A percentile compares a stretch with the other conserved stretches of the same genome.
Conservation (phyloP, 1,139 yeast genomes). For the Ogataea hybrid region DNA sequence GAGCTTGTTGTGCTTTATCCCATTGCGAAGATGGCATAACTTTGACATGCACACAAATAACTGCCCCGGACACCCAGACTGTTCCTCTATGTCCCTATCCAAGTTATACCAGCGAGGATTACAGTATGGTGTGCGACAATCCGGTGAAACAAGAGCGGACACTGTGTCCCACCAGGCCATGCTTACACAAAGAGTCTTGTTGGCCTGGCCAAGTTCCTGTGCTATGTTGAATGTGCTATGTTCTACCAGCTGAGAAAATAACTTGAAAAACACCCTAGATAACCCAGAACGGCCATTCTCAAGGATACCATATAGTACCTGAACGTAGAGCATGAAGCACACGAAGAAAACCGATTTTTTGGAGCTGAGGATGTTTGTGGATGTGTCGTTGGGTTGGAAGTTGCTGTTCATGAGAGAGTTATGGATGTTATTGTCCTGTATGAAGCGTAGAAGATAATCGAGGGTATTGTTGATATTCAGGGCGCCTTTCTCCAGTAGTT, state of each 20-base stretch:
- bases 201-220: conserved; percentile 38
- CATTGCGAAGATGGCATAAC: conserved; percentile 40
- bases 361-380: conserved; percentile 24
- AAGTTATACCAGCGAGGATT: conserved; percentile 43
- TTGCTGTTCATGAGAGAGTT: conserved; percentile 10
- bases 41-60: conserved; percentile 42
- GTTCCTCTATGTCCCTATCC: conserved; percentile 38
- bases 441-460: conserved; percentile 39
- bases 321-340: conserved; percentile 45
- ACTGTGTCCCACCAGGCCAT: conserved; percentile 52
- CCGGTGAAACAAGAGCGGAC: conserved; percentile 47
- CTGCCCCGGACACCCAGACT: conserved; percentile 53
- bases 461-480: conserved; percentile 45
- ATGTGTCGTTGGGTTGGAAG: conserved; percentile 17
- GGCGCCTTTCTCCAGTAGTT: conserved; percentile 43
- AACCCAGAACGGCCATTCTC: conserved; percentile 46
- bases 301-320: conserved; percentile 44
- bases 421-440: conserved; percentile 13
- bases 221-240: conserved; percentile 28
- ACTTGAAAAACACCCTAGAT: conserved; percentile 41
- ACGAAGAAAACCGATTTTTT: conserved; percentile 32
- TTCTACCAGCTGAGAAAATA: conserved; percentile 43
- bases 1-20: conserved; percentile 24
- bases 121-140: conserved; percentile 46
- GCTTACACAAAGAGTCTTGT: conserved; percentile 40